phyloP scores from a whole-genome alignment of 208 protist species.

The Trypanosoma mega region DNA sequence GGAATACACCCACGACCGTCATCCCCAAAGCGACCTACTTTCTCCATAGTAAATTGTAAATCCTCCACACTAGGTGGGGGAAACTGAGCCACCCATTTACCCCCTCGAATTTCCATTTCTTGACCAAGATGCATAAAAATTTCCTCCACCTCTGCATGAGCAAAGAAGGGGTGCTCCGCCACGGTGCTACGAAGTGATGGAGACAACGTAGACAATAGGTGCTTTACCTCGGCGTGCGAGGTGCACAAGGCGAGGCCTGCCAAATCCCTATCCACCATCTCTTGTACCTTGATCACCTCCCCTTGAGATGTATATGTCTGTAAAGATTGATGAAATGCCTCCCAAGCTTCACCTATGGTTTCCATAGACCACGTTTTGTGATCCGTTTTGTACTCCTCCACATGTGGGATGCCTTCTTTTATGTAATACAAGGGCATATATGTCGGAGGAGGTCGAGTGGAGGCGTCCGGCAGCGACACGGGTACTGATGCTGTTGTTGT shows the following conservation, averaged over 20 bases:
- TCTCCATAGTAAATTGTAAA: conserved; percentile 47
- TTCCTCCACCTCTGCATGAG: conserved; percentile 58
- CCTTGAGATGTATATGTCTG: conserved; percentile 13
- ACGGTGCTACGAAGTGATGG: conserved; percentile 47
- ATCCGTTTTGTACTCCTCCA: conserved; percentile 46
- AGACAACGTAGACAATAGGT: conserved; percentile 62
- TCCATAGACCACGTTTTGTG: conserved; percentile 43
- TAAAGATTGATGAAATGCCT: conserved; percentile 34
- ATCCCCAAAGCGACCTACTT: conserved; percentile 64
- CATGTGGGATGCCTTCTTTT: conserved; percentile 14
- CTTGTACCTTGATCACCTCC: conserved; percentile 31
- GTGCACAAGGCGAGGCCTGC: conserved; percentile 55
- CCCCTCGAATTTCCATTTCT: conserved; percentile 72
- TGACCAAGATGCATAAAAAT: conserved; percentile 78
- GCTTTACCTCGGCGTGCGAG: conserved; percentile 59
- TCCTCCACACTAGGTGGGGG: conserved; percentile 50
- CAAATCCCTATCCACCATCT: conserved; percentile 56
- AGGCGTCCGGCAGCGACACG: neutral
- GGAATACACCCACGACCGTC: conserved; percentile 76
- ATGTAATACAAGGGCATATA: conserved; percentile 27
- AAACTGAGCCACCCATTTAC: conserved; percentile 49
- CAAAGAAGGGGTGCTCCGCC: conserved; percentile 40
- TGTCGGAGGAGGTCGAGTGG: conserved; percentile 18
- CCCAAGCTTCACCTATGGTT: conserved; percentile 61
- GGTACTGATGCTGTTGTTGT: too few species aligned